Percentiles rank a stretch among this genome's conserved stretches.
phyloP scores from a whole-genome alignment of 306 rosid genomes.

The Begonia masoniana region DNA sequence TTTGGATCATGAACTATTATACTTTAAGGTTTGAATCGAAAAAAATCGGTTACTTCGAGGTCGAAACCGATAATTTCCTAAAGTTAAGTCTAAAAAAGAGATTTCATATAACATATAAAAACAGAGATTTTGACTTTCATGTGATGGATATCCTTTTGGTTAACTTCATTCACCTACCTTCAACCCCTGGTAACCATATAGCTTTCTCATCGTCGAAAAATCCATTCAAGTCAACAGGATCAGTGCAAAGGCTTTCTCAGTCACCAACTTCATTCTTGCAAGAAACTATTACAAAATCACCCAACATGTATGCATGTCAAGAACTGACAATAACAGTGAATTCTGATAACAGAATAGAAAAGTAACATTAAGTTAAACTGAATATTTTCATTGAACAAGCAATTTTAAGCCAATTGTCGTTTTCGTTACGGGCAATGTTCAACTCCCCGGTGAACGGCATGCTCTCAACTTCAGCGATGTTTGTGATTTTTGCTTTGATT shows the following conservation, averaged over 20 bases:
- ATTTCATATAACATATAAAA: no score
- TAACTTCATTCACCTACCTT: conserved; percentile 31
- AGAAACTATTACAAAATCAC: conserved; percentile 34
- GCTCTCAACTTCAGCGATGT: no score
- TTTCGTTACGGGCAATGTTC: conserved; percentile 73
- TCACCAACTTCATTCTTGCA: conserved; percentile 54
- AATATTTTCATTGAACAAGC: no score
- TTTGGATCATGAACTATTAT: no score
- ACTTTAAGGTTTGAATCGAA: no score
- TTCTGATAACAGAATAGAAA: no score
- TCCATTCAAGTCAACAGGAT: conserved; percentile 59
- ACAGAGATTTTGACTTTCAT: no score
- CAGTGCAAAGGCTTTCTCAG: conserved; percentile 28
- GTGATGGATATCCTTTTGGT: background rate
- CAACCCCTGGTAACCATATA: conserved; percentile 78
- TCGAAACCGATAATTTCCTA: no score
- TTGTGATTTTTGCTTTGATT: no score
- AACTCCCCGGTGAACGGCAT: conserved; percentile 76
- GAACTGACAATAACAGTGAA: no score
- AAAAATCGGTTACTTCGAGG: no score
- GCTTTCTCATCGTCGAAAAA: conserved; percentile 63
- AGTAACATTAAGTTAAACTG: no score
- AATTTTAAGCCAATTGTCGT: conserved; percentile 15
- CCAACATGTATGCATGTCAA: background rate
- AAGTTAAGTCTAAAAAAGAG: background rate